Evolutionary conservation across 345 rosid genomes (phyloP).

Genomic region (Pugionium cornutum): DNA sequence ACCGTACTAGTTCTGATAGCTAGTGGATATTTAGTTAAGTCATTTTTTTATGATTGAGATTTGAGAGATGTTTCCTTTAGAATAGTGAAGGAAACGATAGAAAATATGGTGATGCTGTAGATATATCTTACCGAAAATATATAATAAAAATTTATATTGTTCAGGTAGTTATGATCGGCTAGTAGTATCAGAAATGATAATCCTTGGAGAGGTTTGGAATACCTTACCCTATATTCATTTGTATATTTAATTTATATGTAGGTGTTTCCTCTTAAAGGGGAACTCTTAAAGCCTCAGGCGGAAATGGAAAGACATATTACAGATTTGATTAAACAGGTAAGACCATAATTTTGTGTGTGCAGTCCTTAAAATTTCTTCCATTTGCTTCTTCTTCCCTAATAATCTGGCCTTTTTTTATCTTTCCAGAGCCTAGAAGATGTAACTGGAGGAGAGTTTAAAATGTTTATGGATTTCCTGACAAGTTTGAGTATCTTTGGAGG

Average conservation of each 20-base stretch:
- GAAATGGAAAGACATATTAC: constrained; percentile 97
- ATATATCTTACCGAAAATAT: not conserved
- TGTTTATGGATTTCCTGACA: constrained; percentile 97
- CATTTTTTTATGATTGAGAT: not conserved
- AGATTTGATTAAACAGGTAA: constrained; percentile 84
- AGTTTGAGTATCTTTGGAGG: constrained; percentile 89
- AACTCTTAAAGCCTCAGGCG: constrained; percentile 91
- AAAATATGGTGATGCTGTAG: not conserved
- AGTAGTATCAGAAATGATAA: constrained; percentile 1
- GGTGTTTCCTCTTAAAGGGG: constrained; percentile 89
- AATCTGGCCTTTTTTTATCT: constrained; percentile 14
- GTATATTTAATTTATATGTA: constrained; percentile 35
- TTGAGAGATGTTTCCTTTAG: not conserved
- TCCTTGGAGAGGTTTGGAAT: constrained; percentile 16
- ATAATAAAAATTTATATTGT: not conserved
- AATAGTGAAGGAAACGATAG: not conserved
- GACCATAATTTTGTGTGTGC: constrained; percentile 8
- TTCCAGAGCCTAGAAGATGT: constrained; percentile 92
- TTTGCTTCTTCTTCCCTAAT: constrained; percentile 9
- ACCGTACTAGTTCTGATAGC: not conserved
- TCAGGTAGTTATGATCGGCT: not conserved
- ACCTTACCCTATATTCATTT: constrained; percentile 17
- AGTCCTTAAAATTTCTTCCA: constrained; percentile 7
- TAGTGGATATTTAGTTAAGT: constrained; percentile 10
- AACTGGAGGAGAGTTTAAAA: constrained; percentile 93